Base-by-base conservation (phyloP, 2,329 filamentous ascomycete species). In the Exophiala spinifera region DNA sequence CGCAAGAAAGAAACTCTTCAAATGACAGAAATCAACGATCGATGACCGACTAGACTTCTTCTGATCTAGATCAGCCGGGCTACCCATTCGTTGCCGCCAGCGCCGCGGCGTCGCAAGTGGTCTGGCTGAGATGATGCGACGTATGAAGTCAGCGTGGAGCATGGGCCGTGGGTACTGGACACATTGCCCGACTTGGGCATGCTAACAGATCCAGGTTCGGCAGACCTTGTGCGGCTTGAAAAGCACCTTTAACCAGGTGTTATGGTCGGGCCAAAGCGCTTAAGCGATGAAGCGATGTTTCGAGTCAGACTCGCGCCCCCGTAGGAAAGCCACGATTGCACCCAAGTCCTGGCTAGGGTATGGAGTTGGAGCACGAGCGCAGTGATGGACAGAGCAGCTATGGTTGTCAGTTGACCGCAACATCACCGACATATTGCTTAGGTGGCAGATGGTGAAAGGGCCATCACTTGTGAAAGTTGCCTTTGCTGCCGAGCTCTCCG, bases 111-210 rank as follows among this genome's bases (percentile, higher is more conserved):
- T 39, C 21, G 40, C 23, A 39, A 53, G 15, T 53, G 48, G 39
- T 15, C 49, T 46, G 46, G 49, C 45, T 37, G 48, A 48, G 53
- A 56, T 44, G 51, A 57, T 57, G 52, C 57, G 57, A 60, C 55
- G 49, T 51, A 60, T 60, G 57, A 60, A 55, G 57, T 57, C 55
- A 60, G 55, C 51, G 51, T 54, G 49, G 54, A 60, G 55, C 51
- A 49, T 54, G 49, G 54, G 51, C 49, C 43, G 11, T 40, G 25
- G 23, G 20, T 15, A 20, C 15, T 46, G 42, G 34, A 46, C 39
- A 50, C 43, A 21, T 46, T 50, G 36, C 55, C 52, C 31, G 25
- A 52, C 39, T 52, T 25, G 43, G 52, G 15, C 44, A 45, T 36
- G 21, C 47, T 47, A 39, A 23, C n/a, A 45, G 39, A 42, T 39